These are phyloP conservation scores for Litchi chinensis DNA, from an alignment of 345 rosid species.

Conservation along the genomic window DNA sequence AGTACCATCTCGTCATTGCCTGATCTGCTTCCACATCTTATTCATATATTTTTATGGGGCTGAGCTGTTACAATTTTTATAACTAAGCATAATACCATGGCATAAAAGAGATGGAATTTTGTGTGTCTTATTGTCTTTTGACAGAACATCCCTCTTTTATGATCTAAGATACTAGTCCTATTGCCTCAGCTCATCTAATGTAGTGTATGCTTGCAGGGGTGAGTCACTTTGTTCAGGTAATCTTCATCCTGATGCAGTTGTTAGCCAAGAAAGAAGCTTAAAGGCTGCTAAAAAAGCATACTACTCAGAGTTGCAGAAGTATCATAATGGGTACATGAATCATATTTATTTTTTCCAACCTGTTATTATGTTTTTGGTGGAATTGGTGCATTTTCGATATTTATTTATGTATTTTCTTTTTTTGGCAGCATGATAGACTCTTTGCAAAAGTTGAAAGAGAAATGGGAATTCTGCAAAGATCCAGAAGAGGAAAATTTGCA, in stretches of 20 bases:
- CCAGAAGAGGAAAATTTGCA: constrained; percentile 60
- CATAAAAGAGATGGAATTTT: not conserved
- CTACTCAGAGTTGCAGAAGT: constrained; percentile 64
- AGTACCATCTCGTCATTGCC: constrained; percentile 13
- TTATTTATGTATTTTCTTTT: constrained; percentile 30
- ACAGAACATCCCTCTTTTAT: not conserved
- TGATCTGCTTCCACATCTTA: not conserved
- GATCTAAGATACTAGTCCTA: constrained; percentile 18
- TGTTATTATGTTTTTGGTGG: constrained; percentile 1
- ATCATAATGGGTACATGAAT: constrained; percentile 78
- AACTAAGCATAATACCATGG: not conserved
- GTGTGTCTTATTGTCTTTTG: constrained; percentile 5
- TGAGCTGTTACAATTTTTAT: not conserved
- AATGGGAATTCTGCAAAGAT: constrained; percentile 74
- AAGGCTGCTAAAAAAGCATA: constrained; percentile 57
- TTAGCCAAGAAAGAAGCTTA: constrained; percentile 48
- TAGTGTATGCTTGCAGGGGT: constrained; percentile 70
- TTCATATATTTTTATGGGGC: not conserved
- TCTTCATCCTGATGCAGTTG: constrained; percentile 83
- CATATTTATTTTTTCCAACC: not conserved
- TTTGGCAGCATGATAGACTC: constrained; percentile 70
- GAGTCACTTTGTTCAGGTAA: constrained; percentile 66
- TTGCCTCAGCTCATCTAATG: constrained; percentile 33
- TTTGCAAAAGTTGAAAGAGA: constrained; percentile 74
- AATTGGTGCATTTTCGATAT: constrained; percentile 11